Base-by-base conservation (phyloP, 495 filamentous ascomycete species). In the Chaetomium cochliodes region DNA sequence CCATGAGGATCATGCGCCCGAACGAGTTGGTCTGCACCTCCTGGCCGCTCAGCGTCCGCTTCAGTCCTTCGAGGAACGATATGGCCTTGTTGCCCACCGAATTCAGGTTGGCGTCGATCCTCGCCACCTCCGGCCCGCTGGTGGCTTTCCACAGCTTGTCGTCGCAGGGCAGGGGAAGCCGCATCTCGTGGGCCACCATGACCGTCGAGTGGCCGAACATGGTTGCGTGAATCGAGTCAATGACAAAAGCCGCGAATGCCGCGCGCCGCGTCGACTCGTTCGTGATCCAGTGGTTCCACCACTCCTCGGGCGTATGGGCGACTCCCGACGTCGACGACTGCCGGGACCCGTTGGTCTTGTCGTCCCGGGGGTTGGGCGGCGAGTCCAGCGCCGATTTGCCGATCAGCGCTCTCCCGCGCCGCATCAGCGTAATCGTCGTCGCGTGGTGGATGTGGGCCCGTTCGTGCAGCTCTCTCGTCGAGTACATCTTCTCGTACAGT, bases 171-270 rank as follows among this genome's bases (percentile, higher is more conserved):
- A 98, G 78, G 2, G 94, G 91, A 12, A 98, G 80, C 25, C 91
- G 87, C 81, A 98, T 91, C 77, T 98, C 94, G 73, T 97, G 92
- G 4, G 94, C 92, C 16, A 96, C 92, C 92, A 98, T 96, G 37
- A 94, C 93, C 3, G 92, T 93, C 20, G 92, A 93, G 75, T 98
- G 94, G 0, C 94, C 94, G 76, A 98, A 98, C 90, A 98, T 97
- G 49, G 92, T 97, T 4, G 93, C 92, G 77, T 98, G 94, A 7
- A 92, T 96, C 3, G 93, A 96, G 74, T 98, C 94, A 59, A 97
- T 87, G 25, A 98, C 88, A 74, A 97, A 98, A 2, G 94, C 94
- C 18, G 89, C 93, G 80, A 97, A 98, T 0, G 93, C 94, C 5
- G 89, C 92, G 47, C 94, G 86, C 41, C 92, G 84, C 3, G 92